phyloP scores from a whole-genome alignment of 495 filamentous ascomycete species.

The Hypoxylon perforatum region DNA sequence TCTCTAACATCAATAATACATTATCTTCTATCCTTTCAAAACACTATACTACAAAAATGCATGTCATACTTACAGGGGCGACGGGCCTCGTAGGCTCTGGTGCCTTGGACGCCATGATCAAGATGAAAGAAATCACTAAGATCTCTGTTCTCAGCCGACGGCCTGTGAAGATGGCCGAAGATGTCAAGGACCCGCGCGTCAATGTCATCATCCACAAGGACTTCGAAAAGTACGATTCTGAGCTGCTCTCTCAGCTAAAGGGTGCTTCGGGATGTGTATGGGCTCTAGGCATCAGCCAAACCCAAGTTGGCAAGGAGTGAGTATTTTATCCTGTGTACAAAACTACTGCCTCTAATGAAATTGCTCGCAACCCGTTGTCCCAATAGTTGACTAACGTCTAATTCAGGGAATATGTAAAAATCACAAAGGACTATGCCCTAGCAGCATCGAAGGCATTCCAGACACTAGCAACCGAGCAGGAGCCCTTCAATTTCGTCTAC shows the following conservation, averaged over 20 bases:
- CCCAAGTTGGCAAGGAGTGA: constrained; percentile 68
- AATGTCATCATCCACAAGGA: constrained; percentile 75
- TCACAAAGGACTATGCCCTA: constrained; percentile 72
- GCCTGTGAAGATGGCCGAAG: constrained; percentile 72
- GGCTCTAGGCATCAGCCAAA: constrained; percentile 73
- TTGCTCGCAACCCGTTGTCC: not conserved
- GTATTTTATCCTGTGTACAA: constrained; percentile 26
- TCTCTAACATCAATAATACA: too few species aligned
- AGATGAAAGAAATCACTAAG: constrained; percentile 63
- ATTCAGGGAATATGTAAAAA: constrained; percentile 71
- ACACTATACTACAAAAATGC: constrained; percentile 57
- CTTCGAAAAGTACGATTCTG: constrained; percentile 65
- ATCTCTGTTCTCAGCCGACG: constrained; percentile 74
- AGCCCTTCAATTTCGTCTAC: constrained; percentile 75
- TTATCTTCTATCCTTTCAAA: too few species aligned
- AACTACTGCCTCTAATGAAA: not conserved
- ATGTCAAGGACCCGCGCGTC: constrained; percentile 64
- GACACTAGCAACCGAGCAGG: constrained; percentile 50
- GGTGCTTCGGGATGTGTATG: constrained; percentile 76
- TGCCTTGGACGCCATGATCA: constrained; percentile 72
- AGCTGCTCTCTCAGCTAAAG: constrained; percentile 67
- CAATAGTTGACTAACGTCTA: not conserved
- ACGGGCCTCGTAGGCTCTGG: constrained; percentile 77
- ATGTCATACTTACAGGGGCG: constrained; percentile 79
- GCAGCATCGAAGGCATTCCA: constrained; percentile 70